Base-by-base conservation (phyloP, 495 filamentous ascomycete genomes). In the Penicillium cosmopolitanum region DNA sequence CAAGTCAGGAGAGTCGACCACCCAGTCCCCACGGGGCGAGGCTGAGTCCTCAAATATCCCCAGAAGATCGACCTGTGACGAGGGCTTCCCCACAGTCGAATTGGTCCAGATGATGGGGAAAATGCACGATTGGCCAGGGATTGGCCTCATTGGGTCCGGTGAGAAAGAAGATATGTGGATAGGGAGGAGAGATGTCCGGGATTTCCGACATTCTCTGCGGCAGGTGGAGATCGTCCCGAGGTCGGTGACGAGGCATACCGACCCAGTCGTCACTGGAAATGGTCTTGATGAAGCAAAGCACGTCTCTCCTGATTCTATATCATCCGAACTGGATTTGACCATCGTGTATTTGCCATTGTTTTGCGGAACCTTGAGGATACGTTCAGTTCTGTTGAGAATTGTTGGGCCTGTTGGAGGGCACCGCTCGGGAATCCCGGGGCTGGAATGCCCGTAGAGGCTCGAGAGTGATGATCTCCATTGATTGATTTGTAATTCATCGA, bases 41-140 rank as follows among this genome's bases (percentile, higher is more conserved):
- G 28, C 18, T 25, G 46, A 21, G 23, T 23, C 23, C 23, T 48
- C 19, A 28, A 48, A 48, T 48, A 48, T 34, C 34, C 40, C 40
- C 53, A 21, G 15, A 16, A 8, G 15, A 46, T 56, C 18, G 43
- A 35, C 42, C 40, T 25, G 23, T 31, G 33, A 44, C n/a, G 7
- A 36, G 18, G 8, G 21, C 55, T 51, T 51, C 55, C 55, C 55
- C 55, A 51, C 55, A 57, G 25, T 56, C n/a, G 10, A 31, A 43
- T 2, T 2, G 43, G 34, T 56, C 10, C 9, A 42, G 31, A 35
- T 5, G 51, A 23, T 44, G 34, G 55, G 55, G 21, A 31, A 47
- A 21, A 35, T 48, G 38, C 38, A 33, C 19, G 15, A 31, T 48
- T 48, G 46, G 36, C 19, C 21, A n/a, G 40, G 35, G 25, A 48